These are phyloP conservation scores for Pugionium dolabratum DNA, from an alignment of 345 rosid species.

Conservation along the genomic window DNA sequence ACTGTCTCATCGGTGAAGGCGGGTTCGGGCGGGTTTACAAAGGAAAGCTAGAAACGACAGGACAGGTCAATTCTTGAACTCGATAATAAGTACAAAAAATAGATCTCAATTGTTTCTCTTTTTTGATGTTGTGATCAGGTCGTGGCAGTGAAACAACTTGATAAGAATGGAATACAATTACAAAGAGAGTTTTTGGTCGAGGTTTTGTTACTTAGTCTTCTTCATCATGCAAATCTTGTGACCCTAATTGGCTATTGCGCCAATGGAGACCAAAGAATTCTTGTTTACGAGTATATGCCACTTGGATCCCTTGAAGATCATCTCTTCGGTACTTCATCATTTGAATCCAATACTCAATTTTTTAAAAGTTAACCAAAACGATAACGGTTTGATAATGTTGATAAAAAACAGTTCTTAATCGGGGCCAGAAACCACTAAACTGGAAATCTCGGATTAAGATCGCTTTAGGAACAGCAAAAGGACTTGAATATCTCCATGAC, in stretches of 20 bases:
- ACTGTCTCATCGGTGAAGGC: constrained; percentile 82
- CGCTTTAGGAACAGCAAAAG: constrained; percentile 76
- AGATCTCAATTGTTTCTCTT: neutral
- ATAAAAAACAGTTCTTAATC: constrained; percentile 49
- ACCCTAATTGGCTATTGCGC: constrained; percentile 89
- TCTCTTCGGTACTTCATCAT: constrained; percentile 60
- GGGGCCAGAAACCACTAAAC: constrained; percentile 55
- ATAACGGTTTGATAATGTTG: constrained; percentile 7
- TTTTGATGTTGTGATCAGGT: constrained; percentile 44
- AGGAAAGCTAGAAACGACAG: constrained; percentile 62
- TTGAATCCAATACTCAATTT: neutral
- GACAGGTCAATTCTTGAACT: constrained; percentile 48
- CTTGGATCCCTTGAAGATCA: constrained; percentile 87
- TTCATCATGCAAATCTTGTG: constrained; percentile 88
- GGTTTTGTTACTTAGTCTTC: constrained; percentile 87
- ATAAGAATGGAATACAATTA: constrained; percentile 88
- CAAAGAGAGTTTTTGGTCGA: constrained; percentile 84
- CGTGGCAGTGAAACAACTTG: constrained; percentile 94
- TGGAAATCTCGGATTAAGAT: constrained; percentile 84
- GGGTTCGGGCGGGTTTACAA: constrained; percentile 92
- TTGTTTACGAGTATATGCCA: constrained; percentile 92
- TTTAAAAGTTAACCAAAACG: neutral
- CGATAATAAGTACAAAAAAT: neutral
- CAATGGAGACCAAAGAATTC: constrained; percentile 86
- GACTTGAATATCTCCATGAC: constrained; percentile 73